Conservation (phyloP, 2,329 filamentous ascomycete genomes). For the Lecanosticta acicola region DNA sequence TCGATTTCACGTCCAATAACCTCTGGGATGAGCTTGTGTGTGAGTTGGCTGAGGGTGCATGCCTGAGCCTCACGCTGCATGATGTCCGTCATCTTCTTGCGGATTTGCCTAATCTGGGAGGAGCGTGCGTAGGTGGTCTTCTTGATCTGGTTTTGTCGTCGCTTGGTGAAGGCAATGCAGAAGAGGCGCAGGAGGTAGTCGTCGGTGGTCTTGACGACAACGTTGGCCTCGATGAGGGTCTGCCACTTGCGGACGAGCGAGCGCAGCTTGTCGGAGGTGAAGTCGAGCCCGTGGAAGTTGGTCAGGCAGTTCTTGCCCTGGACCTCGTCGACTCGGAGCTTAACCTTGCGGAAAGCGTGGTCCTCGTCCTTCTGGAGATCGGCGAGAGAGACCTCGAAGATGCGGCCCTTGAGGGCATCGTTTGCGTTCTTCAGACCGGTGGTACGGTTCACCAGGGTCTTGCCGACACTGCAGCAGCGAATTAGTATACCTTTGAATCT, state of each 20-base stretch:
- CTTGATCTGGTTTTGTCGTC: slow-evolving; percentile 99
- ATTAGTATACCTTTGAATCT: slow-evolving; percentile 28
- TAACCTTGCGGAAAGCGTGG: slow-evolving; percentile 99
- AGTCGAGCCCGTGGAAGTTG: slow-evolving; percentile 99
- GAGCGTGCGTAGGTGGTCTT: slow-evolving; percentile 98
- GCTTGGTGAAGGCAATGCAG: slow-evolving; percentile 99
- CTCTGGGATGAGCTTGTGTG: slow-evolving; percentile 97
- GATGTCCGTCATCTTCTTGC: slow-evolving; percentile 99
- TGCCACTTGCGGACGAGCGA: slow-evolving; percentile 99
- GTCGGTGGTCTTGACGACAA: slow-evolving; percentile 99
- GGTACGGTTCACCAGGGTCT: slow-evolving; percentile 98
- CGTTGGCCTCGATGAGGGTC: slow-evolving; percentile 97
- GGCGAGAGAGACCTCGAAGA: slow-evolving; percentile 97
- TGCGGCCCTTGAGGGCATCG: slow-evolving; percentile 96
- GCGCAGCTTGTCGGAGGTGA: slow-evolving; percentile 99
- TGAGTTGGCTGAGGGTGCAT: slow-evolving; percentile 94
- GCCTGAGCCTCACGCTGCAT: slow-evolving; percentile 91
- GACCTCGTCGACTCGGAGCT: slow-evolving; percentile 96
- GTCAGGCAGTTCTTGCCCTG: slow-evolving; percentile 99
- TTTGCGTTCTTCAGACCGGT: slow-evolving; percentile 99
- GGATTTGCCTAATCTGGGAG: slow-evolving; percentile 95
- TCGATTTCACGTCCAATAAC: slow-evolving; percentile 99
- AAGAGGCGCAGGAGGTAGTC: slow-evolving; percentile 99
- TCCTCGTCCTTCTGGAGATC: slow-evolving; percentile 99
- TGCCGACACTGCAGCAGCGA: slow-evolving; percentile 72